Base-by-base conservation (phyloP, 2,329 filamentous ascomycete genomes). In the Penicillium digitatum region DNA sequence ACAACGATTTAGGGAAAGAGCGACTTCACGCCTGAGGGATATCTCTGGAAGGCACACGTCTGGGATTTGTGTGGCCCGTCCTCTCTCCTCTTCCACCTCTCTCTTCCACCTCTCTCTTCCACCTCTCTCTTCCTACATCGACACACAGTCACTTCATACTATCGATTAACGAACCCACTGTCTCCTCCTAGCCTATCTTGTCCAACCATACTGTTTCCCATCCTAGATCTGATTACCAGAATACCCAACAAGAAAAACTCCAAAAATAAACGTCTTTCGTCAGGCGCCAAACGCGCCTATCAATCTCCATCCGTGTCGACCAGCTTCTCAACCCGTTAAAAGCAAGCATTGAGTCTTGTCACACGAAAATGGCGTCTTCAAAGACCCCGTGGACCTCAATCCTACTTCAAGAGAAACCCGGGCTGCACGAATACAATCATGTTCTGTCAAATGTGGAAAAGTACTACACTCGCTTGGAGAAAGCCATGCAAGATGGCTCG, bases 341-440 rank as follows among this genome's bases (percentile, higher is more conserved):
- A 24, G 12, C 27, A 34, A 24, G 5, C 16, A 18, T 42, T 22
- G 9, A n/a, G 14, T 18, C 20, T 31, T 18, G 26, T 16, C 10
- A 12, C n/a, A 16, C n/a, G n/a, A 39, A 5, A 8, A 58, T 58
- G 56, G 53, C 34, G 24, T n/a, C 43, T 24, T 10, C 31, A 18
- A 34, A 45, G 32, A 55, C 56, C 2, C 44, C 54, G 2, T 49
- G 48, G 39, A 52, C 48, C 2, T 34, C 42, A 1, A 29, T 56
- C n/a, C 40, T 58, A 11, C 44, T 56, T 2, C 43, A 40, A 16
- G n/a, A 55, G 14, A 55, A 49, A 5, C 56, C 51, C n/a, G 48
- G 53, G 7, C 34, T 52, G 0, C 53, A 58, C 31, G 53, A 58
- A 31, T 58, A 52, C 48, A 48, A 49, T 14, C 56, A 56, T 38